These are phyloP conservation scores for Lactifluus hygrophoroides DNA, from an alignment of 768 basidiomycete species.

Conservation along the genomic window DNA sequence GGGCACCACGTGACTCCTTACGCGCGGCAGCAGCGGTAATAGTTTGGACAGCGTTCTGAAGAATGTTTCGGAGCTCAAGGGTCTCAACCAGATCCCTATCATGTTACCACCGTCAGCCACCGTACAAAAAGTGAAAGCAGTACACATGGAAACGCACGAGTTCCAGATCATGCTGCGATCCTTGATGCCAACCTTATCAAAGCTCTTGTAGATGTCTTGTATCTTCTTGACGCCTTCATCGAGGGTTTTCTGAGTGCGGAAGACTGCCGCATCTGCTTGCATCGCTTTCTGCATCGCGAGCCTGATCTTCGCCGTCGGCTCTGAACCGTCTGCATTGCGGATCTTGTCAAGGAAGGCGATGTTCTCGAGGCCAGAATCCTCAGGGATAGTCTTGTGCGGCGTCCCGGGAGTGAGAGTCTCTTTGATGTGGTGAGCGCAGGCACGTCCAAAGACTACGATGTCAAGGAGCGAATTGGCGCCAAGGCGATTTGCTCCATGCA, in stretches of 20 bases:
- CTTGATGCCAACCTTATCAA: slow-evolving; percentile 88
- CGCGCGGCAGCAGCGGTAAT: slow-evolving; percentile 88
- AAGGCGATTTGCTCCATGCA: slow-evolving; percentile 98
- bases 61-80: slow-evolving; percentile 89
- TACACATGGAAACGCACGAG: slow-evolving; percentile 52
- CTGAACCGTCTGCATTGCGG: slow-evolving; percentile 71
- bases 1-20: slow-evolving; percentile 96
- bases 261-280: slow-evolving; percentile 97
- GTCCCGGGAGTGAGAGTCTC: slow-evolving; percentile 85
- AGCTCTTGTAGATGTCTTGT: slow-evolving; percentile 78
- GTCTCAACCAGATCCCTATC: slow-evolving; percentile 91
- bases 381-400: slow-evolving; percentile 81
- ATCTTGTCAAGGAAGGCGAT: slow-evolving; percentile 87
- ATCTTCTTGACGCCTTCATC: slow-evolving; percentile 92
- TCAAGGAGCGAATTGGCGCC: slow-evolving; percentile 98
- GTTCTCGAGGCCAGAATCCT: slow-evolving; percentile 75
- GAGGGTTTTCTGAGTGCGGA: slow-evolving; percentile 85
- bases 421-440: slow-evolving; percentile 96
- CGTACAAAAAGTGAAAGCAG: background rate
- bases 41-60: slow-evolving; percentile 94
- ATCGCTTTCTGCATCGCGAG: slow-evolving; percentile 98
- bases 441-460: slow-evolving; percentile 98
- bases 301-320: slow-evolving; percentile 84
- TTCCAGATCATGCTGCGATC: slow-evolving; percentile 99
- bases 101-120: background rate